These are phyloP conservation scores for Wallacemonas sp. DNA, from an alignment of 208 protist species.

Conservation along the genomic window DNA sequence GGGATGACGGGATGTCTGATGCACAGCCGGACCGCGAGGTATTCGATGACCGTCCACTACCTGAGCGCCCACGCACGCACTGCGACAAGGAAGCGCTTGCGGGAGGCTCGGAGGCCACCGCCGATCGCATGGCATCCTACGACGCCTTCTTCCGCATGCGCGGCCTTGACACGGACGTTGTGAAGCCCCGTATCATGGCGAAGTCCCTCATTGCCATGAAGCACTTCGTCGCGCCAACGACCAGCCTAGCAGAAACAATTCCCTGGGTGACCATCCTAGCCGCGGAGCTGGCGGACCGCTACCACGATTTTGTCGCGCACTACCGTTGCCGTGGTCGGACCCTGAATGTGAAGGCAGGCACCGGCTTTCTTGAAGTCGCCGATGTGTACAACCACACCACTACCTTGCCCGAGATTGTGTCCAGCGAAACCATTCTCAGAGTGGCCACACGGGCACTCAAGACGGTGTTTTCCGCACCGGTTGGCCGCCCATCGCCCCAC, in stretches of 20 bases:
- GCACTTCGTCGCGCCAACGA: conserved; percentile 41
- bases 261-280: conserved; percentile 70
- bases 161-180: conserved; percentile 26
- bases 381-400: conserved; percentile 40
- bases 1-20: not conserved
- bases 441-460: conserved; percentile 19
- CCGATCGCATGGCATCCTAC: too few species aligned
- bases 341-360: conserved; percentile 61
- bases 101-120: too few species aligned
- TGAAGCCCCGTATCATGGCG: conserved; percentile 1
- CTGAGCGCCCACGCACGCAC: too few species aligned
- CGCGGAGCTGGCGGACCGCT: conserved; percentile 54
- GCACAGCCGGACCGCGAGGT: not conserved
- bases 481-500: too few species aligned
- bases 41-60: too few species aligned
- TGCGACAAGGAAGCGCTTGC: too few species aligned
- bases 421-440: conserved; percentile 14
- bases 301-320: conserved; percentile 36
- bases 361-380: conserved; percentile 26
- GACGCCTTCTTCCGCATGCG: conserved; percentile 43
- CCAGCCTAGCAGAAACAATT: conserved; percentile 20
- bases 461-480: not conserved
- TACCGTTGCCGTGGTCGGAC: conserved; percentile 32
- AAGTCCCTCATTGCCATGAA: conserved; percentile 69
- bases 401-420: conserved; percentile 38